Base-by-base conservation (phyloP, 2,329 filamentous ascomycete genomes). In the Beauveria sp. region DNA sequence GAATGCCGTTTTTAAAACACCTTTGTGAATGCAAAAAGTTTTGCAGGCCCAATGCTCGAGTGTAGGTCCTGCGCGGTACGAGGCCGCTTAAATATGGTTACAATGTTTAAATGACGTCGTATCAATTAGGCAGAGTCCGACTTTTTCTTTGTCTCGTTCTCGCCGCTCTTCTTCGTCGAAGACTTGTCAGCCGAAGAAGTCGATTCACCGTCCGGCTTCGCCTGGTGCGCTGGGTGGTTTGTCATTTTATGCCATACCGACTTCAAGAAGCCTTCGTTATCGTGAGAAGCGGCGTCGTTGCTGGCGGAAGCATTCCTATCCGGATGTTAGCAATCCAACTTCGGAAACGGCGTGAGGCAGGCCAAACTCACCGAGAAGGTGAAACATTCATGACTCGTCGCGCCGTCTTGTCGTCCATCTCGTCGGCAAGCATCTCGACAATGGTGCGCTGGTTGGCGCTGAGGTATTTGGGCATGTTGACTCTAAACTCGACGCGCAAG, bases 401-500 rank as follows among this genome's bases (percentile, higher is more conserved):
- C 40, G 95, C 95, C 30, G 85, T 91, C 79, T 93, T 92, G 75
- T 99, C 95, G 45, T 85, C 88, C 86, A 99, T 89, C 78, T 99
- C 95, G 69, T 99, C 93, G 7, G 95, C 95, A 66, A 99, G 84
- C 85, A 98, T 93, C 78, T 99, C 95, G 50, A 96, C 78, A 63
- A 99, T 89, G 1, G 91, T 96, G 59, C 95, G 84, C 78, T 99
- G 93, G 77, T 96, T 98, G 51, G 89, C 84, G 60, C 84, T 91
- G 66, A 99, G 81, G 70, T 93, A 97, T 77, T 96, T 98, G 51
- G 95, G 95, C 91, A 98, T 96, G 60, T 84, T 79, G 51, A 99
- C 90, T 73, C 91, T 91, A 82, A 96, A 99, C 73, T 99, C 93
- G 7, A 99, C 92, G 72, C 86, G 88, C 63, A 99, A 77, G 71